A percentile compares a stretch with the other conserved stretches of the same genome.
phyloP scores from a whole-genome alignment of 352 stramenopile genomes.

The Aphanomyces stellatus region DNA sequence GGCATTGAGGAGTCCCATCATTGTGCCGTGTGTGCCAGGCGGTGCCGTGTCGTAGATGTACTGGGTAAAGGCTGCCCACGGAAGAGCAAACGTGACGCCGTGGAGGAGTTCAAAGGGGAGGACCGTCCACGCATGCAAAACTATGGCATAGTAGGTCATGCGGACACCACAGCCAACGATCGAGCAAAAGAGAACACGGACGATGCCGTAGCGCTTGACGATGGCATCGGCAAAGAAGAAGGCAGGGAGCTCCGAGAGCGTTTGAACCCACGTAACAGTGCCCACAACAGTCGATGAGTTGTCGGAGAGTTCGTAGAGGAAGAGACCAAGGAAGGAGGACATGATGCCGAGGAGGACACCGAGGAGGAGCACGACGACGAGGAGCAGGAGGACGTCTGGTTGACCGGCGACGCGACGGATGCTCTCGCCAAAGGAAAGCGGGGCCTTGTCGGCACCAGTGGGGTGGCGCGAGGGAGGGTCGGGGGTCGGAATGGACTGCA shows the following conservation, averaged over 20 bases:
- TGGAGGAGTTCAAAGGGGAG: conserved; percentile 79
- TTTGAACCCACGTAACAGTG: conserved; percentile 56
- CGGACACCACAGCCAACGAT: conserved; percentile 58
- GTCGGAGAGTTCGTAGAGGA: conserved; percentile 59
- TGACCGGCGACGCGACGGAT: background rate
- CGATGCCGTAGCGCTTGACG: conserved; percentile 56
- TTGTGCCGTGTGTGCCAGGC: conserved; percentile 49
- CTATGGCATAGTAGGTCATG: conserved; percentile 62
- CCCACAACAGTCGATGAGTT: conserved; percentile 55
- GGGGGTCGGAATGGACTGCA: background rate
- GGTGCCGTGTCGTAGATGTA: conserved; percentile 64
- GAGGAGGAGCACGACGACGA: conserved; percentile 51
- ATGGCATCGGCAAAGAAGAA: conserved; percentile 68
- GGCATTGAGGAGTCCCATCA: conserved; percentile 71
- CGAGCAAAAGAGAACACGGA: conserved; percentile 63
- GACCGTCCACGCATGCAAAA: conserved; percentile 67
- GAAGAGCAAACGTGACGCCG: conserved; percentile 60
- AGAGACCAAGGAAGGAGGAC: conserved; percentile 62
- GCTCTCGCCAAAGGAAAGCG: background rate
- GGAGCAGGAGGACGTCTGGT: conserved; percentile 52
- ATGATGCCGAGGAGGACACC: conserved; percentile 53
- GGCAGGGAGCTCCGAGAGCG: conserved; percentile 58
- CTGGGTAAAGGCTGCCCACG: conserved; percentile 64
- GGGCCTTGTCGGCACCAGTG: background rate
- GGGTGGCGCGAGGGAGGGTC: background rate